A percentile compares a stretch with the other conserved stretches of the same genome.
These are phyloP conservation scores for Saturnispora diversa DNA, from an alignment of 805 yeast species.

Conservation along the genomic window DNA sequence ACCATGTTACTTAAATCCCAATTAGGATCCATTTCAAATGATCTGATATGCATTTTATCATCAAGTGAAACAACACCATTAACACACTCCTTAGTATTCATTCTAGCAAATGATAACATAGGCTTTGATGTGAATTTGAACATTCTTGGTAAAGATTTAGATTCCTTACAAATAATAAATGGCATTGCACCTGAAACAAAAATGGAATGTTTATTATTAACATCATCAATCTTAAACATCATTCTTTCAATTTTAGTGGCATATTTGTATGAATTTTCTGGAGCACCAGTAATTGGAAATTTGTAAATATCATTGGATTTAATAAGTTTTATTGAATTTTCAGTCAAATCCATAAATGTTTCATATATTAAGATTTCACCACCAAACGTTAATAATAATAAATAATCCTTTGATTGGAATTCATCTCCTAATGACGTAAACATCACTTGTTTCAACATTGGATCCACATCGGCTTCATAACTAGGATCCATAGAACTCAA, in stretches of 20 bases:
- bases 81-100: constrained; percentile 26
- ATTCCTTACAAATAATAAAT: constrained; percentile 55
- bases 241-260: constrained; percentile 66
- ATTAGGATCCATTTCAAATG: constrained; percentile 37
- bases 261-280: constrained; percentile 63
- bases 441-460: constrained; percentile 62
- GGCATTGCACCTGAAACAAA: constrained; percentile 72
- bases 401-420: constrained; percentile 45
- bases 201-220: constrained; percentile 51
- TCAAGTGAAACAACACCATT: constrained; percentile 67
- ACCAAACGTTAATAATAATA: constrained; percentile 68
- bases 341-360: constrained; percentile 35
- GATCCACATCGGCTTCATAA: constrained; percentile 54
- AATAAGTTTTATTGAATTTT: constrained; percentile 33
- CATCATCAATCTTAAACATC: constrained; percentile 48
- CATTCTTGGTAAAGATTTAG: constrained; percentile 55
- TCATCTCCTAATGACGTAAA: constrained; percentile 58
- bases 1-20: constrained; percentile 51
- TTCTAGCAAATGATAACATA: constrained; percentile 57
- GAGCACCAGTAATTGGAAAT: constrained; percentile 62
- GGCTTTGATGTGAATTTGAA: constrained; percentile 60
- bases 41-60: constrained; percentile 58
- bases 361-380: constrained; percentile 71
- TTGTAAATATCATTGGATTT: constrained; percentile 39
- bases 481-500: constrained; percentile 43